Evolutionary conservation across 805 yeast species (phyloP), one percentile per base, ranked within the genome.

Genomic region (Candida ortonii): DNA sequence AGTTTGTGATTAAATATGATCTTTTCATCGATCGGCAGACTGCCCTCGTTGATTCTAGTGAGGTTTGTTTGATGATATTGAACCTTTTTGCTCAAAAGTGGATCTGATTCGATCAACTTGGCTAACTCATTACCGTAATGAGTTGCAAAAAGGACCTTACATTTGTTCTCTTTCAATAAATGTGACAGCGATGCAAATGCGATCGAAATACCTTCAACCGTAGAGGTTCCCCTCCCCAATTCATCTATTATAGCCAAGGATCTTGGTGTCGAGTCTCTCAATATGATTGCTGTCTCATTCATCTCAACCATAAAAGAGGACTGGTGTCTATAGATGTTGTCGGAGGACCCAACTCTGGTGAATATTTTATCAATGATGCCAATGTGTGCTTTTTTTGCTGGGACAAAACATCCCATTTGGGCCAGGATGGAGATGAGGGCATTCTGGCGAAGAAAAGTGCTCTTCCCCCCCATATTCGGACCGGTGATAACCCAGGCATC

Each of bases 231-330:
- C 35, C 96, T 67, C 1, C 96, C 96, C 15, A 88, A 78, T 51
- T 88, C 96, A 58, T 88, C 96, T 36, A 88, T 65, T 15, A 88
- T 78, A 0, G 90, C 84, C 41, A 88, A 62, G 0, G 96, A 85
- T 22, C 70, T 63, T 1, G 63, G 47, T 0, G 93, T 80, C 7
- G 94, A 81, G 26, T 76, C 72, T 23, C 72, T 64, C 22, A 88
- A 55, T 22, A 88, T 86, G 27, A 67, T 61, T 2, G 86, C 76
- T 2, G 95, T 82, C 54, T 88, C 96, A 24, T 80, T 68, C 95
- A 88, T 86, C 50, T 88, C 96, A 11, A 83, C 85, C 95, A 87
- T 85, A 51, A 88, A 88, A 0, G 96, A 87, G n/a, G 93, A 82
- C 50, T 82, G 75, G 25, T 88, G 88, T 30, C 77, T 71, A 40